Evolutionary conservation across 345 rosid species (phyloP).

Genomic region (Corymbia maculata): DNA sequence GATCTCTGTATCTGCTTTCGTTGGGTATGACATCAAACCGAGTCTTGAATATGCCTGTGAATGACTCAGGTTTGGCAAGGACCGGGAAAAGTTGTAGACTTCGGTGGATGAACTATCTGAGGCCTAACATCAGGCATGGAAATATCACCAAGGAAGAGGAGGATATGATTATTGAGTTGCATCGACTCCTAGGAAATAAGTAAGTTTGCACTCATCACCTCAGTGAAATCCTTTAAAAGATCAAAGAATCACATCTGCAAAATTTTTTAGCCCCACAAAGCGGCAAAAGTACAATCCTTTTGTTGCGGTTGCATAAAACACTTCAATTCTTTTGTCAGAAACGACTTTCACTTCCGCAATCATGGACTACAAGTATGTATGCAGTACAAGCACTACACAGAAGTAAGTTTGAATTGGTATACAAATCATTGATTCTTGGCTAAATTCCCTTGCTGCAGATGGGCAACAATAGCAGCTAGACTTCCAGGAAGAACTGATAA

Average conservation of each 20-base stretch:
- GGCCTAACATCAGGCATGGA: conserved; percentile 1
- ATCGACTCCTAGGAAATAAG: neutral
- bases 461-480: neutral
- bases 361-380: neutral
- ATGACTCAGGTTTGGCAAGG: neutral
- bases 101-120: conserved; percentile 8
- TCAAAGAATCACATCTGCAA: neutral
- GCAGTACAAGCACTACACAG: neutral
- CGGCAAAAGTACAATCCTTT: neutral
- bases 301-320: neutral
- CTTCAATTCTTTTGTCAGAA: neutral
- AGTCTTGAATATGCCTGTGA: neutral
- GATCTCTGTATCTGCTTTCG: neutral
- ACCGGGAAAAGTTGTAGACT: conserved; percentile 7
- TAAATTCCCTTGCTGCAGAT: neutral
- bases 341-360: neutral
- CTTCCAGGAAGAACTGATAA: conserved; percentile 6
- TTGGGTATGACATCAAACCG: neutral
- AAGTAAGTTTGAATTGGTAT: neutral
- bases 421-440: neutral
- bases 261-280: neutral
- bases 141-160: neutral
- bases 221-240: neutral
- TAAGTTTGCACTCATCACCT: neutral
- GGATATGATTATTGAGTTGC: neutral